Percentiles rank a stretch among this genome's conserved stretches.
phyloP scores from a whole-genome alignment of 306 rosid genomes.

The Castanea sativa region DNA sequence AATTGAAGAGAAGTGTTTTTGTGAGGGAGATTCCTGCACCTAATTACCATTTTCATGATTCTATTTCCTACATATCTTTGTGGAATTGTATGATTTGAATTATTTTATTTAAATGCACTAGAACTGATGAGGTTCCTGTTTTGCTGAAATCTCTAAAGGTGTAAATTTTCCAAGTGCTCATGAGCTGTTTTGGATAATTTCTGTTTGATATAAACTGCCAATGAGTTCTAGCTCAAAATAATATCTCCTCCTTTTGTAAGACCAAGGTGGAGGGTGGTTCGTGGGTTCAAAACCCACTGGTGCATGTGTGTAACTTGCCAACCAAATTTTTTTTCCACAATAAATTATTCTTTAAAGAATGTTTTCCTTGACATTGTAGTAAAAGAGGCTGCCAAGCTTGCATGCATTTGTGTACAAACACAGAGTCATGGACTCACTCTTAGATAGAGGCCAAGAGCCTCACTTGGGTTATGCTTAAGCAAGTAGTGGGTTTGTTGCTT shows the following conservation, averaged over 20 bases:
- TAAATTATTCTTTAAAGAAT: background rate
- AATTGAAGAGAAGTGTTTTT: background rate
- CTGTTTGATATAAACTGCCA: background rate
- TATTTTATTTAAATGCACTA: background rate
- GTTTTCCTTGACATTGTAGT: background rate
- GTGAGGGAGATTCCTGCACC: background rate
- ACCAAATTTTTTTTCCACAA: too few relatives aligned
- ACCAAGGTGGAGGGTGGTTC: too few relatives aligned
- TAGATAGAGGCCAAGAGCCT: too few relatives aligned
- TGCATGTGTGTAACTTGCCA: too few relatives aligned
- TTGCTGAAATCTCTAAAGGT: background rate
- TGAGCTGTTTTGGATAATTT: background rate
- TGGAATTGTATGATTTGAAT: background rate
- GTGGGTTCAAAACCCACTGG: too few relatives aligned
- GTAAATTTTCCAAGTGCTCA: background rate
- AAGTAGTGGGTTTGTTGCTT: too few relatives aligned
- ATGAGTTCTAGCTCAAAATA: too few relatives aligned
- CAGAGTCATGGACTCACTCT: too few relatives aligned
- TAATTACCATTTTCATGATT: background rate
- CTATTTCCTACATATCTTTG: background rate
- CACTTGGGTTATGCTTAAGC: too few relatives aligned
- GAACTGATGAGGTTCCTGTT: background rate
- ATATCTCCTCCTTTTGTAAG: too few relatives aligned
- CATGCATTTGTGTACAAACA: too few relatives aligned
- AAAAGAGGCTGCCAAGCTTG: background rate